phyloP scores from a whole-genome alignment of 805 yeast genomes.

The Spathaspora gorwiae region DNA sequence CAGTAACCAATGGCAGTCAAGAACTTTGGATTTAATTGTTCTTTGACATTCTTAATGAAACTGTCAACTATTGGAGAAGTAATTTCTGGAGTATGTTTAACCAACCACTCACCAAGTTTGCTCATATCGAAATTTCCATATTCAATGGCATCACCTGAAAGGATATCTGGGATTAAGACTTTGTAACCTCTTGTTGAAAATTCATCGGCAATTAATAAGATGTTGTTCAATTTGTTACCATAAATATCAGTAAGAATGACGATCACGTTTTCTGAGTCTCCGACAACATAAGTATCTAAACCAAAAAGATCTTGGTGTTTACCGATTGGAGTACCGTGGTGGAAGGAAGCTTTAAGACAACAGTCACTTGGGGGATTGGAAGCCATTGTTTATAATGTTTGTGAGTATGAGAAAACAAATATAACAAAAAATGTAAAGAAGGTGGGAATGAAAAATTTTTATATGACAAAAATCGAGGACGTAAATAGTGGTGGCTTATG shows the following conservation, averaged over 20 bases:
- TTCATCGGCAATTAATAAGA: slow-evolving; percentile 58
- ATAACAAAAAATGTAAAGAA: too few species aligned
- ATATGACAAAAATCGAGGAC: too few species aligned
- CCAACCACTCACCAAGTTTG: slow-evolving; percentile 41
- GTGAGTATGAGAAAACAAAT: too few species aligned
- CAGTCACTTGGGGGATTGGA: slow-evolving; percentile 52
- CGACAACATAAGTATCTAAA: slow-evolving; percentile 29
- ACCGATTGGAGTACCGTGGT: slow-evolving; percentile 52
- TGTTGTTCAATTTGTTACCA: slow-evolving; percentile 59
- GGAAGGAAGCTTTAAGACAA: slow-evolving; percentile 39
- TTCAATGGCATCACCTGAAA: slow-evolving; percentile 43
- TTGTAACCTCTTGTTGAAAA: slow-evolving; percentile 59
- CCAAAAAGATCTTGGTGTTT: slow-evolving; percentile 37
- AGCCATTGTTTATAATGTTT: slow-evolving; percentile 26
- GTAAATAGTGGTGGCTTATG: too few species aligned
- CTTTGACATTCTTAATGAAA: slow-evolving; percentile 43
- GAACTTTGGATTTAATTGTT: slow-evolving; percentile 26
- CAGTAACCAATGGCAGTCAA: slow-evolving; percentile 73
- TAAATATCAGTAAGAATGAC: slow-evolving; percentile 67
- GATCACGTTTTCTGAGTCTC: slow-evolving; percentile 42
- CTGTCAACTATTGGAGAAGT: slow-evolving; percentile 46
- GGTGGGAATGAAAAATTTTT: too few species aligned
- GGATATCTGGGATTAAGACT: slow-evolving; percentile 73
- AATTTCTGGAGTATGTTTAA: slow-evolving; percentile 46
- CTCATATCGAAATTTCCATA: slow-evolving; percentile 13